Evolutionary conservation across 164 flowering plant species (phyloP).

Genomic region (Paratinospora sagittata): DNA sequence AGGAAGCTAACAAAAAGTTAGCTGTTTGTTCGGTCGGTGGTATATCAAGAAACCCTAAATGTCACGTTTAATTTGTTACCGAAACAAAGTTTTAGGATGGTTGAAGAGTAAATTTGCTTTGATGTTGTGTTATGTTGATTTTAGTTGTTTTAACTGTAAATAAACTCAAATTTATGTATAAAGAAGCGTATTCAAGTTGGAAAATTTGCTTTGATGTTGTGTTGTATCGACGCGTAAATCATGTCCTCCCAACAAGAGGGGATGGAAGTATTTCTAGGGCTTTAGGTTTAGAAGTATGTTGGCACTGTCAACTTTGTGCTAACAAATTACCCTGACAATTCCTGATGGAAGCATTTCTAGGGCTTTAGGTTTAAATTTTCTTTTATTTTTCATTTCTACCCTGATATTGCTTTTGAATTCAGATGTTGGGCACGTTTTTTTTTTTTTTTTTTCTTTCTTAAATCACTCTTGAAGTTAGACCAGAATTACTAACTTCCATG

Average conservation of each 20-base stretch:
- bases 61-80: not conserved
- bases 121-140: slow-evolving; percentile 1
- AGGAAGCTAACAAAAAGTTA: not conserved
- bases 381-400: no score
- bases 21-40: not conserved
- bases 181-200: not conserved
- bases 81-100: not conserved
- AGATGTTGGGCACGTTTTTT: no score
- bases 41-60: not conserved
- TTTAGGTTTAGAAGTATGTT: not conserved
- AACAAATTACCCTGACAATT: no score
- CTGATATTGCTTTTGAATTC: no score
- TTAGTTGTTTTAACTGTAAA: slow-evolving; percentile 2
- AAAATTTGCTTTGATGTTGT: not conserved
- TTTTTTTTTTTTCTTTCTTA: no score
- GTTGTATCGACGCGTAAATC: no score
- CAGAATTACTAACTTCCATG: no score
- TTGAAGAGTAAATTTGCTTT: not conserved
- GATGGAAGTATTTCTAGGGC: not conserved
- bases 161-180: not conserved
- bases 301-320: no score
- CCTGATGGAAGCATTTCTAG: no score
- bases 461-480: no score
- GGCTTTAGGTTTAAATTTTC: no score
- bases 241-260: not conserved